Evolutionary conservation across 2,329 filamentous ascomycete genomes (phyloP).

Genomic region (Penicillium sp.): DNA sequence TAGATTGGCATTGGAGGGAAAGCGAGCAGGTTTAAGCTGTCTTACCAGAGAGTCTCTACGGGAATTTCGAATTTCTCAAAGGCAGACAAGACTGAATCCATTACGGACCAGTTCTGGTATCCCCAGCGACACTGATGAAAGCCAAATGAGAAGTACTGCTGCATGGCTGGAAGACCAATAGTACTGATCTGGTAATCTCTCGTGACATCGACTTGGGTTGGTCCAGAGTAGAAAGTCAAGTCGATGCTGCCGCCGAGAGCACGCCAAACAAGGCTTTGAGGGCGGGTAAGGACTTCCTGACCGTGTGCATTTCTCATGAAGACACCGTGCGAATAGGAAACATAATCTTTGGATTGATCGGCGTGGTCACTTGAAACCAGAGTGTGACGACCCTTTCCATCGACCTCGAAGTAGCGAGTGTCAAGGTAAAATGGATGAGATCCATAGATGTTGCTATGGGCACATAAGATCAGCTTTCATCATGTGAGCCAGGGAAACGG

Average conservation of each 20-base stretch:
- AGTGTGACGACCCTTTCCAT: slow-evolving; percentile 49
- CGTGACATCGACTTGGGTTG: slow-evolving; percentile 66
- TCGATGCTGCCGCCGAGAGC: slow-evolving; percentile 75
- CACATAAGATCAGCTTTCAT: neutral
- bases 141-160: slow-evolving; percentile 79
- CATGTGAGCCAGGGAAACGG: neutral
- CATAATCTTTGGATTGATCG: slow-evolving; percentile 56
- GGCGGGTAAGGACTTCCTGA: slow-evolving; percentile 68
- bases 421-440: slow-evolving; percentile 78
- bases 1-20: neutral
- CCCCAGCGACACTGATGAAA: slow-evolving; percentile 85
- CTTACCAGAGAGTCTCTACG: slow-evolving; percentile 52
- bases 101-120: slow-evolving; percentile 69
- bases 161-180: slow-evolving; percentile 71
- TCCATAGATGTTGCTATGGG: slow-evolving; percentile 66
- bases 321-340: slow-evolving; percentile 72
- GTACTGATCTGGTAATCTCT: slow-evolving; percentile 68
- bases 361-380: slow-evolving; percentile 57
- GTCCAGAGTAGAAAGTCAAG: slow-evolving; percentile 76
- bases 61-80: slow-evolving; percentile 59
- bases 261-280: slow-evolving; percentile 69
- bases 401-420: slow-evolving; percentile 69
- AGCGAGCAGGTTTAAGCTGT: neutral
- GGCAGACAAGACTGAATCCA: slow-evolving; percentile 59
- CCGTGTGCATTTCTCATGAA: slow-evolving; percentile 76